These are phyloP conservation scores for Sanghuangporus weigelae DNA, from an alignment of 1,284 basidiomycete species.

Conservation along the genomic window DNA sequence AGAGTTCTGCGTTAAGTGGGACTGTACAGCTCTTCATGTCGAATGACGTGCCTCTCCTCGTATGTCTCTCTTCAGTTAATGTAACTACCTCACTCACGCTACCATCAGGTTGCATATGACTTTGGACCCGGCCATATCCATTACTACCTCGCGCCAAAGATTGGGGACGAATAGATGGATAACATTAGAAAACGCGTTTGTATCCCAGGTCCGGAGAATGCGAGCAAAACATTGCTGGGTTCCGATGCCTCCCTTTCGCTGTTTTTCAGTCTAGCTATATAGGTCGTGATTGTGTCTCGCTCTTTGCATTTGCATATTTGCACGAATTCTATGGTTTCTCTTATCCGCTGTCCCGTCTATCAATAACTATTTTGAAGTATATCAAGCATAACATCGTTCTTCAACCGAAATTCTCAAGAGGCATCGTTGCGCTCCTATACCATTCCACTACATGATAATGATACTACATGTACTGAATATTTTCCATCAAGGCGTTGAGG, in stretches of 20 bases:
- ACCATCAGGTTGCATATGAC: slow-evolving; percentile 70
- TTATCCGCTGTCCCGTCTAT: too few species aligned
- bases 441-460: too few species aligned
- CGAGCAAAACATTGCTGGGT: background rate
- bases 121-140: slow-evolving; percentile 80
- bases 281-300: too few species aligned
- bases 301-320: too few species aligned
- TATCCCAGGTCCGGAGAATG: background rate
- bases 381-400: too few species aligned
- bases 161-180: slow-evolving; percentile 64
- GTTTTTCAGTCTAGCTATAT: too few species aligned
- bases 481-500: too few species aligned
- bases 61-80: slow-evolving; percentile 33
- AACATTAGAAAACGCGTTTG: background rate
- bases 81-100: background rate
- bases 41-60: slow-evolving; percentile 87
- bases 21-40: slow-evolving; percentile 82
- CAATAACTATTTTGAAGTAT: too few species aligned
- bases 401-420: too few species aligned
- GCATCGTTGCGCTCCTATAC: too few species aligned
- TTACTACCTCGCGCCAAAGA: slow-evolving; percentile 88
- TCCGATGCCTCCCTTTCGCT: background rate
- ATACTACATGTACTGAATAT: too few species aligned
- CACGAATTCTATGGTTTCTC: too few species aligned
- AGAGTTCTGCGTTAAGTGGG: slow-evolving; percentile 76